These are phyloP conservation scores for Phytophthora gonapodyides DNA, from an alignment of 352 stramenopile species.

Conservation along the genomic window DNA sequence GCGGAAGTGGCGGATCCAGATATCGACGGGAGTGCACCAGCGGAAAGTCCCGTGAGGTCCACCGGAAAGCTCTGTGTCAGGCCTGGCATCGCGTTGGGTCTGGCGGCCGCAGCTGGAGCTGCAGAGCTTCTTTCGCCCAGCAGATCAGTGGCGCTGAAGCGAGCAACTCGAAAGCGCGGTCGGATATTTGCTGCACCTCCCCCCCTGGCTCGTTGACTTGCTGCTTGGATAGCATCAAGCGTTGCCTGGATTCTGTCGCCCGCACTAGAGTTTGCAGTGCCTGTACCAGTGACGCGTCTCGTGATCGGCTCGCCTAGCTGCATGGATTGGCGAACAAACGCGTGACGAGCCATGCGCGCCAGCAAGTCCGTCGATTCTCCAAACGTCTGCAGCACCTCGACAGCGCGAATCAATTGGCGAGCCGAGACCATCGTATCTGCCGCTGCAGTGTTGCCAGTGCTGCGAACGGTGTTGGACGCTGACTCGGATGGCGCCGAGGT, in stretches of 20 bases:
- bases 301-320: constrained; percentile 28
- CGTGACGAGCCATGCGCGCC: constrained; percentile 49
- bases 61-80: constrained; percentile 26
- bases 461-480: not conserved
- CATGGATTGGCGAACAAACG: constrained; percentile 53
- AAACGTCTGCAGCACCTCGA: constrained; percentile 61
- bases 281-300: constrained; percentile 14
- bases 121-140: constrained; percentile 2
- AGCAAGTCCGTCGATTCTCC: constrained; percentile 58
- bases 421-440: constrained; percentile 19
- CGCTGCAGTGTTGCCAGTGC: not conserved
- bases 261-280: not conserved
- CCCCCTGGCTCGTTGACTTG: constrained; percentile 6
- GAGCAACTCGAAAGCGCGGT: constrained; percentile 28
- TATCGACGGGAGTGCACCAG: not conserved
- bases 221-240: constrained; percentile 16
- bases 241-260: constrained; percentile 10
- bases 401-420: constrained; percentile 41
- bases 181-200: constrained; percentile 12
- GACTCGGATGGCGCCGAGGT: constrained; percentile 1
- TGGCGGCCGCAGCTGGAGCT: not conserved
- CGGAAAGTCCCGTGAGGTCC: constrained; percentile 17
- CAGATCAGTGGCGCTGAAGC: constrained; percentile 23
- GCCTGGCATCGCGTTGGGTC: constrained; percentile 3
- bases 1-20: constrained; percentile 4